These are phyloP conservation scores for Scedosporium apiospermum DNA, from an alignment of 2,329 filamentous ascomycete genomes.

Conservation along the genomic window DNA sequence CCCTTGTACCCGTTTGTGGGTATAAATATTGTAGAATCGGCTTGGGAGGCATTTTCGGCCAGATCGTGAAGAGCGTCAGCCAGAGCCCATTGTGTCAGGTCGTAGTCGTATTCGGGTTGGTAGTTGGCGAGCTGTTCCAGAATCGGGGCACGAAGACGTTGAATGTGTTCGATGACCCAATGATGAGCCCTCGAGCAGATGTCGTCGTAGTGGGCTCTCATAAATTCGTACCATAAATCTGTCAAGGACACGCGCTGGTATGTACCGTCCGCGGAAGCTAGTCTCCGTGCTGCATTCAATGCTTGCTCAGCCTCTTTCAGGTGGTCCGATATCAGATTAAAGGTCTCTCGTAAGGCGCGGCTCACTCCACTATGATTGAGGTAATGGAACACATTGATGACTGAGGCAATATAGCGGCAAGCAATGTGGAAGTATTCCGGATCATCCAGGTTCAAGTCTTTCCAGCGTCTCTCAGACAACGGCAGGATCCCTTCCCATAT, in stretches of 20 bases:
- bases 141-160: conserved; percentile 13
- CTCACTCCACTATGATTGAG: conserved; percentile 14
- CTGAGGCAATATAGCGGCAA: conserved; percentile 14
- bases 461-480: conserved; percentile 17
- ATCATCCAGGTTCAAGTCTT: conserved; percentile 14
- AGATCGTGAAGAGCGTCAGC: not conserved
- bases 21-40: not conserved
- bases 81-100: not conserved
- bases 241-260: conserved; percentile 11
- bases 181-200: conserved; percentile 14
- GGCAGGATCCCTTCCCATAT: conserved; percentile 19
- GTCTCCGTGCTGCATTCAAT: conserved; percentile 12
- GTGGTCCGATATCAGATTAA: conserved; percentile 17
- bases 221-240: conserved; percentile 17
- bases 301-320: conserved; percentile 16
- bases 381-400: conserved; percentile 18
- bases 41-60: not conserved
- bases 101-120: not conserved
- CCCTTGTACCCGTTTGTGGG: not conserved
- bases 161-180: conserved; percentile 16
- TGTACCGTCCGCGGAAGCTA: not conserved
- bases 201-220: conserved; percentile 13
- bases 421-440: conserved; percentile 14
- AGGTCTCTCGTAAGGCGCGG: conserved; percentile 14
- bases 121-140: conserved; percentile 7